Evolutionary conservation across 1,284 basidiomycete genomes (phyloP), one percentile per base, ranked within the genome.

Genomic region (Rhodofomes roseus): DNA sequence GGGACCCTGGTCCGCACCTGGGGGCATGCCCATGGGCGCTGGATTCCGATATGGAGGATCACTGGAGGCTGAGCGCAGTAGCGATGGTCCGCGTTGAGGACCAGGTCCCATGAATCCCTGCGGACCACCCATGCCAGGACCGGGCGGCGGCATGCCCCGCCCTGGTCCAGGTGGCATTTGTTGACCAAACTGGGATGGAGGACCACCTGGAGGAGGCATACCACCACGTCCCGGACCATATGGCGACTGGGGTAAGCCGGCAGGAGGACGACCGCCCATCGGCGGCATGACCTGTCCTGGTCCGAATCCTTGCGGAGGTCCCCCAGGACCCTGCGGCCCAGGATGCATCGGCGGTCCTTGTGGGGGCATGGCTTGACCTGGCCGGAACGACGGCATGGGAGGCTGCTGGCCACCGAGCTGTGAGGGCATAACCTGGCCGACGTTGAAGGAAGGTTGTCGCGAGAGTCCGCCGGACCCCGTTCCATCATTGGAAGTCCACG

Each of bases 181-280:
- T 23, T 44, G 43, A 25, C 43, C 43, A 23, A 22, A 27, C 27
- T 51, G 48, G 25, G 14, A 51, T 9, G 48, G 65, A 62, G 56
- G 66, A 66, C n/a, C 62, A 58, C 22, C 61, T 62, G 56, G 55
- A 23, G 59, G 55, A 1, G 48, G 56, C 59, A 60, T 60, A 20
- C 46, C 52, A n/a, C 57, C 31, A 34, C 31, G 60, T 5, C 60
- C 62, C 53, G 63, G 60, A 57, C 62, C 62, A 60, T 44, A 61
- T 16, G 29, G 29, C 40, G 54, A 6, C 27, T 40, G 59, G 29
- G 46, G 50, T 31, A 52, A 20, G 9, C 50, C 50, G 23, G n/a
- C 43, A 27, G 43, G 43, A 2, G 50, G 50, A 36, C 50, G 50
- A 9, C 31, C 50, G 16, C 50, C 34, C 50, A 52, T 52, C 20